phyloP scores from a whole-genome alignment of 805 yeast species.

The Sungouiozyma ichnusensis region DNA sequence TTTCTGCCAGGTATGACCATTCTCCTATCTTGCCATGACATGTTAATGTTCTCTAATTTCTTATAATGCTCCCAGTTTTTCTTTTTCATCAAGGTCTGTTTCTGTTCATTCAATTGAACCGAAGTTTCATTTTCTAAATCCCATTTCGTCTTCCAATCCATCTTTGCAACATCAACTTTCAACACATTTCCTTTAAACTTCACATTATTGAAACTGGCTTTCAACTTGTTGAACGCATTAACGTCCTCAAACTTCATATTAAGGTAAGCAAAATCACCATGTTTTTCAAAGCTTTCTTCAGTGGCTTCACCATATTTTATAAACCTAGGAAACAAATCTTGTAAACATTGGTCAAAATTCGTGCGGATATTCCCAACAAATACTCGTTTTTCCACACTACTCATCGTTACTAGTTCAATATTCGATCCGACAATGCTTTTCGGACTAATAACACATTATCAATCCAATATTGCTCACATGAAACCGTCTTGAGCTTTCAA shows the following conservation, averaged over 20 bases:
- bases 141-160: conserved; percentile 40
- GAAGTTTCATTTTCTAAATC: conserved; percentile 35
- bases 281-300: conserved; percentile 43
- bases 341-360: conserved; percentile 18
- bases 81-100: conserved; percentile 30
- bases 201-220: conserved; percentile 54
- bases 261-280: conserved; percentile 51
- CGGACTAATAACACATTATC: too few relatives aligned
- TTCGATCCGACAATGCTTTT: not conserved
- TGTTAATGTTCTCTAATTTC: conserved; percentile 30
- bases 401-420: not conserved
- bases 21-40: conserved; percentile 34
- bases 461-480: too few relatives aligned
- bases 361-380: conserved; percentile 24
- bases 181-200: conserved; percentile 66
- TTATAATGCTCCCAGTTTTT: conserved; percentile 30
- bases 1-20: conserved; percentile 47
- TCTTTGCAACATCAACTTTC: conserved; percentile 51
- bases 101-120: conserved; percentile 21
- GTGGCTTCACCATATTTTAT: conserved; percentile 48
- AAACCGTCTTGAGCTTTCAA: not conserved
- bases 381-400: conserved; percentile 14
- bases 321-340: conserved; percentile 45
- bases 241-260: conserved; percentile 44
- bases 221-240: conserved; percentile 35